phyloP scores from a whole-genome alignment of 2,329 filamentous ascomycete species.

The Xylaria arbuscula region DNA sequence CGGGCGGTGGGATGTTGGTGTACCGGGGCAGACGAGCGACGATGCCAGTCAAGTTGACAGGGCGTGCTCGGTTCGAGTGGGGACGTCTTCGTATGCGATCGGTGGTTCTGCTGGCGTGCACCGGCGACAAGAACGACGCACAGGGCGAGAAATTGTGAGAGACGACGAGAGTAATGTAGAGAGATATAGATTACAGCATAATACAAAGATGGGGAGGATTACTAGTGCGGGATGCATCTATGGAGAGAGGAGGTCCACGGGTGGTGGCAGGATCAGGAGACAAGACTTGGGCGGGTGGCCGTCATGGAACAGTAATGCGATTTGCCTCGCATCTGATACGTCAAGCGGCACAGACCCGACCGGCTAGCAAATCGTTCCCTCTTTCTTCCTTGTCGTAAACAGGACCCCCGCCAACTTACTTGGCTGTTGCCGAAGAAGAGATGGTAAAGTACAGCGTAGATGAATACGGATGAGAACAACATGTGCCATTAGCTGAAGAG shows the following conservation, averaged over 20 bases:
- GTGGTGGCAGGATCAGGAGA: slow-evolving; percentile 10
- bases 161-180: not conserved
- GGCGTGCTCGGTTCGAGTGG: too few relatives aligned
- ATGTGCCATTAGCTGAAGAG: too few relatives aligned
- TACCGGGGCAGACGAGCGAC: not conserved
- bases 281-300: not conserved
- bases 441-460: not conserved
- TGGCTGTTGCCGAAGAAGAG: slow-evolving; percentile 3
- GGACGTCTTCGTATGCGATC: too few relatives aligned
- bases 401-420: not conserved
- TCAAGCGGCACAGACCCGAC: not conserved
- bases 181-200: not conserved
- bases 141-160: not conserved
- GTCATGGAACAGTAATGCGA: slow-evolving; percentile 34
- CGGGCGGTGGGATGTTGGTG: not conserved
- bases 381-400: slow-evolving; percentile 5
- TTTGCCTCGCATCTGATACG: slow-evolving; percentile 34
- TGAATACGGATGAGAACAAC: too few relatives aligned
- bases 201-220: slow-evolving; percentile 18
- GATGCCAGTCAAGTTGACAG: not conserved
- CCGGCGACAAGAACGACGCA: not conserved
- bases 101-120: not conserved
- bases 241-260: too few relatives aligned
- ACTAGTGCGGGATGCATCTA: slow-evolving; percentile 19
- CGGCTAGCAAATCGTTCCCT: slow-evolving; percentile 11